Evolutionary conservation across 1,284 basidiomycete species (phyloP), one percentile per base, ranked within the genome.

Genomic region (Fomes fomentarius): DNA sequence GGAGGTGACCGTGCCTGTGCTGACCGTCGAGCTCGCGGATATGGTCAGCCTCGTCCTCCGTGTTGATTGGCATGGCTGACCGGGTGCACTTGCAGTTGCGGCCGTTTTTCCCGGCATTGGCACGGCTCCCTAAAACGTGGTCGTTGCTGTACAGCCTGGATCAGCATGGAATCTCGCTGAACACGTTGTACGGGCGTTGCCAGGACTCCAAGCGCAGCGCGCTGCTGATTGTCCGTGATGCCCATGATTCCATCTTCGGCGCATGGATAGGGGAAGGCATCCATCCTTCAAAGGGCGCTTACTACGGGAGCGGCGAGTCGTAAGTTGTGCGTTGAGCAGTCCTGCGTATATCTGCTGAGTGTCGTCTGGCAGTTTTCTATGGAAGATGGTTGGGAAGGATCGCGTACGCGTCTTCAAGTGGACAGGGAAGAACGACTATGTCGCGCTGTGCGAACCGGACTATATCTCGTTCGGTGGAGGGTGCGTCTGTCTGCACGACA

Each of bases 91-190:
- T 17, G 9, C 54, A 94, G 92, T 73, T 95, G 9, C 84, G 90
- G 0, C 72, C 82, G 0, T 76, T 85, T 57, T 76, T 98, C 1
- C 93, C 96, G 0, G 85, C 94, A 0, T 80, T 97, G 15, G 81
- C 89, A 15, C 86, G 91, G 4, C 81, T 98, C 4, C 82, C 91
- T 0, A 78, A 80, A 6, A 75, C 79, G n/a, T 98, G 96, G 96
- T 83, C 82, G 1, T 77, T 98, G 3, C 73, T 98, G 1, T 98
- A 98, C 73, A 96, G 93, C 10, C 77, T 97, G 15, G 96, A 99
- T 66, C 95, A 98, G 69, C 93, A 98, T 61, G 96, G 96, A 0
- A 94, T 96, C 42, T 96, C 93, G 9, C 77, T 98, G 10, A 84
- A 89, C 35, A 98, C 96, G 0, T 80, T 98, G 0, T 96, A 96